Percentiles rank a stretch among this genome's conserved stretches.
Evolutionary conservation across 371 early-diverging fungal species (phyloP).

Genomic region (Mucor plumbeus): DNA sequence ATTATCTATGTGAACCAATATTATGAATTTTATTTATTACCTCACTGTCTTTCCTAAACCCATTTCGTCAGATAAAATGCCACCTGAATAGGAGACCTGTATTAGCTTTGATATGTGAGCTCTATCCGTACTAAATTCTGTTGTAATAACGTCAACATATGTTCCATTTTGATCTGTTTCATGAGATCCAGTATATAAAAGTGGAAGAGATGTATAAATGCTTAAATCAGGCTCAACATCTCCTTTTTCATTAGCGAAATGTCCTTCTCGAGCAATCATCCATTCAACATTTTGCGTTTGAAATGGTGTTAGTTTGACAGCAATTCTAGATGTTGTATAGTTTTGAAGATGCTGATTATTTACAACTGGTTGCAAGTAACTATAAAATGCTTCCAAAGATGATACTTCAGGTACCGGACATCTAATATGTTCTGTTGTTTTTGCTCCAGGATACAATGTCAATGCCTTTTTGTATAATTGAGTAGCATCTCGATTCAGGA

Average conservation of each 20-base stretch:
- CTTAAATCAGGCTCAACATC: background rate
- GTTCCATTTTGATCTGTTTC: background rate
- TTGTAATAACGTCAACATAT: background rate
- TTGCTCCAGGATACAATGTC: background rate
- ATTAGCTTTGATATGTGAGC: background rate
- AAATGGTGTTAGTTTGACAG: slow-evolving; percentile 36
- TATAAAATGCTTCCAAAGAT: slow-evolving; percentile 22
- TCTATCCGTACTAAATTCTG: background rate
- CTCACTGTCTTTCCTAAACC: slow-evolving; percentile 94
- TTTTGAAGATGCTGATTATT: slow-evolving; percentile 6
- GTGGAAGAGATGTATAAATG: slow-evolving; percentile 4
- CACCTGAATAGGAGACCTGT: slow-evolving; percentile 34
- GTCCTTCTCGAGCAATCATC: slow-evolving; percentile 45
- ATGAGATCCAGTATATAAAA: slow-evolving; percentile 9
- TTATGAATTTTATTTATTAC: slow-evolving; percentile 24
- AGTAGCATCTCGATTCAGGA: background rate
- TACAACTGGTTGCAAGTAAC: slow-evolving; percentile 35
- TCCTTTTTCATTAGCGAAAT: slow-evolving; percentile 8
- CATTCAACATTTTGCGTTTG: slow-evolving; percentile 47
- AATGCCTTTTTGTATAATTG: background rate
- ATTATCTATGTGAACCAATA: background rate
- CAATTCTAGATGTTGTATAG: slow-evolving; percentile 20
- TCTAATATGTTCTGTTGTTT: background rate
- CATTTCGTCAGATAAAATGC: slow-evolving; percentile 98
- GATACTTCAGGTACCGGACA: background rate